phyloP scores from a whole-genome alignment of 768 basidiomycete genomes.

The Pisolithus orientalis region DNA sequence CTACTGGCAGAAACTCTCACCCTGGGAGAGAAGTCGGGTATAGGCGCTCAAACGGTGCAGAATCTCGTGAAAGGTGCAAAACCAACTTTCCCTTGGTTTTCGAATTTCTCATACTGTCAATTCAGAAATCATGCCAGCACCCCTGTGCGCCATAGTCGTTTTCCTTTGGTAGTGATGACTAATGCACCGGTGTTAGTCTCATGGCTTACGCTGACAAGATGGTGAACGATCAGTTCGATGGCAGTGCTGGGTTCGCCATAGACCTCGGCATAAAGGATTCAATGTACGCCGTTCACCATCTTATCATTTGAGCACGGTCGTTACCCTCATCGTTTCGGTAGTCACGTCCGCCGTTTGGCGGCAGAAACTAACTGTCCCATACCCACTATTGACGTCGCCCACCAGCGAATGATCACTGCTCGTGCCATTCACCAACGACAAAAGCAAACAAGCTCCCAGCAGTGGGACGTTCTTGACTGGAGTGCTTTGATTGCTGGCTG shows the following conservation, averaged over 20 bases:
- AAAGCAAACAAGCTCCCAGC: constrained; percentile 34
- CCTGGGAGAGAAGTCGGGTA: constrained; percentile 77
- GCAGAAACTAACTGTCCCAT: constrained; percentile 55
- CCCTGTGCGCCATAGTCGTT: constrained; percentile 33
- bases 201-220: constrained; percentile 60
- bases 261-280: constrained; percentile 84
- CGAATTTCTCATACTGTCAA: constrained; percentile 8
- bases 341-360: constrained; percentile 64
- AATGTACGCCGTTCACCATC: constrained; percentile 29
- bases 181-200: constrained; percentile 30
- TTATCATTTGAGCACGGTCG: background rate
- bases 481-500: constrained; percentile 67
- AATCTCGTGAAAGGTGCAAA: constrained; percentile 50
- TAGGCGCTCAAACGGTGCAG: constrained; percentile 55
- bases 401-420: constrained; percentile 68
- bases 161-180: constrained; percentile 1
- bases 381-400: constrained; percentile 60
- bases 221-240: constrained; percentile 62
- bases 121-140: constrained; percentile 64
- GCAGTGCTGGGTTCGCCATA: constrained; percentile 60
- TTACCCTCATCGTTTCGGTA: constrained; percentile 10
- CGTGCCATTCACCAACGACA: constrained; percentile 53
- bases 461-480: constrained; percentile 65
- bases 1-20: constrained; percentile 80
- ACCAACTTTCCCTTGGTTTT: background rate